Conservation (phyloP, 108 stramenopile species). For the Stephanodiscus minutulus region DNA sequence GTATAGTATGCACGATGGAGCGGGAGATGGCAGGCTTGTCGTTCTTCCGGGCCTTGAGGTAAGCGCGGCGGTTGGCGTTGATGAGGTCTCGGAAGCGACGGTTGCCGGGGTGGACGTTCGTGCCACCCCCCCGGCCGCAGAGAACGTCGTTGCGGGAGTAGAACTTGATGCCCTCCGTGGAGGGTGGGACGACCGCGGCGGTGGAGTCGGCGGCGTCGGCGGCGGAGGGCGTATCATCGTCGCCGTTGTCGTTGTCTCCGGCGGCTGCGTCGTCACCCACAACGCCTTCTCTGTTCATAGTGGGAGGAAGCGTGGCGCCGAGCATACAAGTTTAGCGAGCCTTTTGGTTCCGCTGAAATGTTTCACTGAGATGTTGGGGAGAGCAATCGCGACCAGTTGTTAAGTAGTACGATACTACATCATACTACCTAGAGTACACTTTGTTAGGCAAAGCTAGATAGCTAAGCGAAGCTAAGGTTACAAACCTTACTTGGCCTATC, state of each 20-base stretch:
- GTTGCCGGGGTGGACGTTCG: constrained; percentile 78
- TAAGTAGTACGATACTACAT: no score
- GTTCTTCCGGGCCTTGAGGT: constrained; percentile 52
- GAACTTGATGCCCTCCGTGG: constrained; percentile 52
- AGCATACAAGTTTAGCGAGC: not conserved
- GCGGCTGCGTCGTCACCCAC: not conserved
- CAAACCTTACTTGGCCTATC: no score
- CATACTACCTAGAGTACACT: no score
- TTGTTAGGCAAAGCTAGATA: no score
- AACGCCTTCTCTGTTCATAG: not conserved
- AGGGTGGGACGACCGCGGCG: constrained; percentile 8
- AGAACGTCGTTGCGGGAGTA: constrained; percentile 75
- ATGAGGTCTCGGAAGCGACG: constrained; percentile 61
- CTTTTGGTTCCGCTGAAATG: no score
- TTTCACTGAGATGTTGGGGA: no score
- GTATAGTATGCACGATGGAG: constrained; percentile 70
- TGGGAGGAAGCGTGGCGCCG: not conserved
- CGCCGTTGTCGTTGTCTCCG: not conserved
- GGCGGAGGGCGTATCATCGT: not conserved
- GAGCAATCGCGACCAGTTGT: no score
- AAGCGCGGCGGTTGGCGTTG: constrained; percentile 45
- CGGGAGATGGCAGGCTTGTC: constrained; percentile 77
- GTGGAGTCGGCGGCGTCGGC: not conserved
- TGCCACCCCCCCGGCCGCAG: constrained; percentile 78
- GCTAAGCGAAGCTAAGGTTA: no score